phyloP scores from a whole-genome alignment of 225 moss, liverwort and hornwort species.

The Climacium dendroides region DNA sequence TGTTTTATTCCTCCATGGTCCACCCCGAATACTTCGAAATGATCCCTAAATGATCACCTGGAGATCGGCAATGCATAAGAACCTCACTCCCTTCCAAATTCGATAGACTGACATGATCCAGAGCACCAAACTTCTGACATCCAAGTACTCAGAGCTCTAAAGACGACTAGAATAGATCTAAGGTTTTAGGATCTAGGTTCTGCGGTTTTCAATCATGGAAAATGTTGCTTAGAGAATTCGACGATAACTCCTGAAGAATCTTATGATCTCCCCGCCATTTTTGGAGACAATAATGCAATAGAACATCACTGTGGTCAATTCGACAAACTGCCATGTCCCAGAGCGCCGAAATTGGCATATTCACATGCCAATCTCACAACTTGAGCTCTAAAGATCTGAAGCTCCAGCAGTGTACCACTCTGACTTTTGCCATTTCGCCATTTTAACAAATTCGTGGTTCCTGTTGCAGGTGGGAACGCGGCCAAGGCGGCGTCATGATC shows the following conservation, averaged over 20 bases:
- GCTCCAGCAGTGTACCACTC: neutral
- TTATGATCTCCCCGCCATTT: neutral
- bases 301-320: neutral
- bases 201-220: neutral
- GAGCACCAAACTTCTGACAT: neutral
- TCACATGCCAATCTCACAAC: neutral
- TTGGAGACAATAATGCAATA: neutral
- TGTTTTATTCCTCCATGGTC: neutral
- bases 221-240: neutral
- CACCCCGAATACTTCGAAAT: neutral
- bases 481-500: neutral
- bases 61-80: too few relatives aligned
- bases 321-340: neutral
- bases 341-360: neutral
- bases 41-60: neutral
- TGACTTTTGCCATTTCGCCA: neutral
- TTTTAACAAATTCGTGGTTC: too few relatives aligned
- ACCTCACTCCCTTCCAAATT: neutral
- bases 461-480: conserved; percentile 1
- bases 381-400: neutral
- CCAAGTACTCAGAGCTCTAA: neutral
- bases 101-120: neutral
- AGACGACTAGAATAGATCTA: neutral
- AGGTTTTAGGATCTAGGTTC: neutral
- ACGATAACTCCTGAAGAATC: neutral